Evolutionary conservation across 2,329 filamentous ascomycete genomes (phyloP), one percentile per base, ranked within the genome.

Genomic region (Fusarium setosum): DNA sequence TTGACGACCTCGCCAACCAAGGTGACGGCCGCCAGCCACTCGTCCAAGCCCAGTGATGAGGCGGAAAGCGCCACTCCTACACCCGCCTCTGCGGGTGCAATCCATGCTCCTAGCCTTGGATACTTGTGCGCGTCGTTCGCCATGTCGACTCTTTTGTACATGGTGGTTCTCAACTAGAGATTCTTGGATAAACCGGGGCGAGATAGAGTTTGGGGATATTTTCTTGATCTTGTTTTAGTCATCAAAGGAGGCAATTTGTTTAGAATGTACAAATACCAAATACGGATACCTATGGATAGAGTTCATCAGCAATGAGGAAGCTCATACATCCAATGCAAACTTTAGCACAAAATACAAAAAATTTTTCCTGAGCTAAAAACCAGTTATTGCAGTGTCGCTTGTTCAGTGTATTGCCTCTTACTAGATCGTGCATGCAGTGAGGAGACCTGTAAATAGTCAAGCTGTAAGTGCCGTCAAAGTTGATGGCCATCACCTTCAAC

Each of bases 61-160:
- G 52, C 55, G 24, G 24, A 47, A 12, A 62, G 41, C 4, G 51
- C 64, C 15, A 68, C 64, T 11, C 60, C 64, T 12, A 42, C 56
- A 11, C 24, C 56, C 4, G 64, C 64, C n/a, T n/a, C n/a, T 17
- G 64, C 54, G n/a, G 63, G 60, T 10, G 50, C 64, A 49, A 20
- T 58, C 10, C 64, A 67, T 15, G 35, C 23, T 11, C 64, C 64
- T 5, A 67, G 56, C 31, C n/a, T 67, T 5, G 41, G 50, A 18
- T 65, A 61, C 29, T 58, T 67, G 51, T 68, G 56, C 29, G 64
- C 61, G 8, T 67, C 64, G 6, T 49, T 67, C 18, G 64, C 52
- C n/a, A 44, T 67, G 51, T 68, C 60, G 24, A 59, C 64, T 32
- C 35, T 67, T 6, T 35, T 67, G 56, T 67, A 65, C 40, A 65